These are phyloP conservation scores for Zygnema cylindricum DNA, from an alignment of 139 green algal genomes.

Conservation along the genomic window DNA sequence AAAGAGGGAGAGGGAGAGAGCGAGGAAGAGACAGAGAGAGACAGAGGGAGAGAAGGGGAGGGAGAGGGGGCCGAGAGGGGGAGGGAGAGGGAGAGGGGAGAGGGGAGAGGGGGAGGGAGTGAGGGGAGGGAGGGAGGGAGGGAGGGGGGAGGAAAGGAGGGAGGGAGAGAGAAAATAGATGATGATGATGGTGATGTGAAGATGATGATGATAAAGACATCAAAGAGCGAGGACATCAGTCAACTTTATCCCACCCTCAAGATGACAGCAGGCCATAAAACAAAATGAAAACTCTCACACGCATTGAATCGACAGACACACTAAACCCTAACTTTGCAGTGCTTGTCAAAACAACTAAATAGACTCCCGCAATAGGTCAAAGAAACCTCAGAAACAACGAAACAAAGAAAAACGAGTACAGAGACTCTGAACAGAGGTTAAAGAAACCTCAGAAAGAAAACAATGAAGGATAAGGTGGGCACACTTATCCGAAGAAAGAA, in stretches of 20 bases:
- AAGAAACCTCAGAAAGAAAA: neutral
- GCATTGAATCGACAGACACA: neutral
- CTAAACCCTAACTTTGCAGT: no score
- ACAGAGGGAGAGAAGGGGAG: neutral
- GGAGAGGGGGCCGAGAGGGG: neutral
- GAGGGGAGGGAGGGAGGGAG: slow-evolving; percentile 8
- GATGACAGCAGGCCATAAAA: neutral
- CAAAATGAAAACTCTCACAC: neutral
- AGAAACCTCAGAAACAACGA: neutral
- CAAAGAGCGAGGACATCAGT: no score
- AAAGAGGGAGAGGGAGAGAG: neutral
- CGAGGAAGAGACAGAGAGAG: slow-evolving; percentile 2
- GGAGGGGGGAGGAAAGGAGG: slow-evolving; percentile 20
- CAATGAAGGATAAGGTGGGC: neutral
- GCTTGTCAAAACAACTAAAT: neutral
- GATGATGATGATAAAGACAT: no score
- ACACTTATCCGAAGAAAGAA: no score
- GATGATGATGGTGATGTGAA: no score
- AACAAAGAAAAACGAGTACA: neutral
- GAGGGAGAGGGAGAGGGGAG: neutral
- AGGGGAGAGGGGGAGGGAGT: neutral
- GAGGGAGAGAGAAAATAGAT: neutral
- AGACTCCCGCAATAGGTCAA: no score
- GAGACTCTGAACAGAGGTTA: neutral
- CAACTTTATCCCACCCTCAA: neutral